Evolutionary conservation across 176 grass and related monocot species (phyloP), one percentile per base, ranked within the genome.

Genomic region (Rhynchospora tenuis): DNA sequence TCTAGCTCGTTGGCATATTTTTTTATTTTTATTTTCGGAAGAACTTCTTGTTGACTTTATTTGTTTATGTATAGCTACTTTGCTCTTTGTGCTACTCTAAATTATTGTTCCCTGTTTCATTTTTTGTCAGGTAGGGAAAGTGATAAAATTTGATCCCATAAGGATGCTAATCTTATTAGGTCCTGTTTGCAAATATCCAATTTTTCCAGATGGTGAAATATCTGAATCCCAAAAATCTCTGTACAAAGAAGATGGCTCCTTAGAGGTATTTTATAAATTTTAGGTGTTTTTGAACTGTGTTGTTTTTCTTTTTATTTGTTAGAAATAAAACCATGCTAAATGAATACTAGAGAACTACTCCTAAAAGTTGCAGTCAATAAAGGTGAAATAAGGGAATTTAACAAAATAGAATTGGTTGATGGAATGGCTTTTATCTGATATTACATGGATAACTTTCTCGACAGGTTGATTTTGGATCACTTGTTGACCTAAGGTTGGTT

Each of bases 161-260:
- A 64, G 45, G 6, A 82, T 82, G 79, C 42, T 48, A 16, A 66
- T 82, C 42, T 61, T 82, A 64, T n/a, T 82, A 64, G 79, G 79
- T 20, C 58, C 60, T 65, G 79, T 82, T 13, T 14, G 20, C 14
- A 12, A 66, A 38, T 82, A 82, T 82, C 79, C 79, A 47, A 62
- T 82, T 24, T 82, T 82, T 82, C 79, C 79, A 7, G 45, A 82
- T 82, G 59, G 79, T 61, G 60, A 82, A 64, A 82, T 47, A 22
- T 62, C 77, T 80, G 31, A 61, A 82, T 64, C 59, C 9, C 58
- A 82, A 46, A 82, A 66, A 48, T 65, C 60, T 26, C 17, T 82
- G 43, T 82, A 82, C 60, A 66, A 82, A 64, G 79, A 82, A 82
- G 79, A 82, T 52, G 79, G 79, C 59, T 66, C 79, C 62, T 82